phyloP scores from a whole-genome alignment of 2,329 filamentous ascomycete species.

The Sordariomycetes sp. region DNA sequence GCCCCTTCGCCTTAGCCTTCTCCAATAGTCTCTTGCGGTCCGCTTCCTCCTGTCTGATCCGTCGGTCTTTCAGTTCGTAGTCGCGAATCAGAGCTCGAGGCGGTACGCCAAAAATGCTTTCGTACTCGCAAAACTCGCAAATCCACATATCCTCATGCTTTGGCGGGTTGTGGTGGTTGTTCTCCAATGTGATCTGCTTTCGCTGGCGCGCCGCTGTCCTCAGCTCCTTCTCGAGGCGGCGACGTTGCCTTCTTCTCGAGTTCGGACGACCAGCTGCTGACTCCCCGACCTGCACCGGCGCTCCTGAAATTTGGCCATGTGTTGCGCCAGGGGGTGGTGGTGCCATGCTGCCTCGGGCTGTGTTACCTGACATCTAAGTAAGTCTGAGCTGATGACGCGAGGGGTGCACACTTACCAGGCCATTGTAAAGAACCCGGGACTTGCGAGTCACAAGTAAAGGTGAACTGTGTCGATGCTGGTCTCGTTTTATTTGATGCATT shows the following conservation, averaged over 20 bases:
- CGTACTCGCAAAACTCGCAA: constrained; percentile 97
- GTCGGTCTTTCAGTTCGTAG: constrained; percentile 91
- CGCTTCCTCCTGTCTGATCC: constrained; percentile 73
- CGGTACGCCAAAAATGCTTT: constrained; percentile 83
- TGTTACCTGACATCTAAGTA: too few species aligned
- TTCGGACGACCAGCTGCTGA: too few species aligned
- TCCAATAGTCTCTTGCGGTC: constrained; percentile 78
- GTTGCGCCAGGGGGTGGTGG: too few species aligned
- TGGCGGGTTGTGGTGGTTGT: constrained; percentile 68
- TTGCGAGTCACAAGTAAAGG: constrained; percentile 90
- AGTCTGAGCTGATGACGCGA: too few species aligned
- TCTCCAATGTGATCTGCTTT: constrained; percentile 65
- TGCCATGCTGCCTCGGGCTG: too few species aligned
- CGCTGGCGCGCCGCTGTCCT: constrained; percentile 67
- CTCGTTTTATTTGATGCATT: constrained; percentile 45
- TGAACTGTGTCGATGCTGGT: constrained; percentile 80
- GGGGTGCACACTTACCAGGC: constrained; percentile 54
- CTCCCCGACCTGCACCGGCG: too few species aligned
- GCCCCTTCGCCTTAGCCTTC: constrained; percentile 87
- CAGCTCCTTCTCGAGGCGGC: constrained; percentile 62
- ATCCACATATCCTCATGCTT: constrained; percentile 74
- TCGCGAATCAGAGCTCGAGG: constrained; percentile 78
- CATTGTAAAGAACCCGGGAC: constrained; percentile 71
- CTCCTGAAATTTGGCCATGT: too few species aligned
- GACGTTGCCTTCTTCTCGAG: constrained; percentile 49